phyloP scores from a whole-genome alignment of 306 rosid genomes.

The Hippophae rhamnoides region DNA sequence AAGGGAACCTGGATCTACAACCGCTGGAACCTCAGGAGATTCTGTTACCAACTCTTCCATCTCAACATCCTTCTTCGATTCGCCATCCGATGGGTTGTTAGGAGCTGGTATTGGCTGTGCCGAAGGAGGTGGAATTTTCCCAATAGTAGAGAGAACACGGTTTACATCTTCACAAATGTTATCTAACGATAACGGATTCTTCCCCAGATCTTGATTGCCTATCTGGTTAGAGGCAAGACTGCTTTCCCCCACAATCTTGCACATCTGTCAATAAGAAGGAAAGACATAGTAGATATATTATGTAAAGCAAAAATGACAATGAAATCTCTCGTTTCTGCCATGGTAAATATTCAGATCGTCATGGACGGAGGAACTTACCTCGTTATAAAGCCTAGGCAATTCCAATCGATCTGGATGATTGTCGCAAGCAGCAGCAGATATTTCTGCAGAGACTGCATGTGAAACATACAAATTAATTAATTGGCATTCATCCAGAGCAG shows the following conservation, averaged over 20 bases:
- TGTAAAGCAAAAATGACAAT: background rate
- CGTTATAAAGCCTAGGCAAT: slow-evolving; percentile 65
- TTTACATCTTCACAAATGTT: slow-evolving; percentile 39
- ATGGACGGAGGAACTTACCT: slow-evolving; percentile 32
- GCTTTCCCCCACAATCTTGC: slow-evolving; percentile 51
- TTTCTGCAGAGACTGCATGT: slow-evolving; percentile 62
- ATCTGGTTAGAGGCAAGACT: slow-evolving; percentile 29
- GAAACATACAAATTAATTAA: slow-evolving; percentile 8
- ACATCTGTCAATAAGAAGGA: slow-evolving; percentile 49
- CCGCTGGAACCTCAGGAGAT: slow-evolving; percentile 3
- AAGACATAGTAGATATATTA: background rate
- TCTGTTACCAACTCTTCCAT: slow-evolving; percentile 23
- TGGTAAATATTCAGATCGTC: background rate
- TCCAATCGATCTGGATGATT: slow-evolving; percentile 50
- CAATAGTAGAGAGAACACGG: slow-evolving; percentile 38
- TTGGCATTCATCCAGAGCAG: background rate
- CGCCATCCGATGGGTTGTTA: slow-evolving; percentile 15
- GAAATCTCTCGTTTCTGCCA: background rate
- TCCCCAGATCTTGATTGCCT: slow-evolving; percentile 15
- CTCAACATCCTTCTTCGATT: slow-evolving; percentile 14
- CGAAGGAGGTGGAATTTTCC: slow-evolving; percentile 17
- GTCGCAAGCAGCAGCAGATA: slow-evolving; percentile 48
- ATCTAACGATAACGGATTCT: slow-evolving; percentile 38
- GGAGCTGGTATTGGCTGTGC: slow-evolving; percentile 10
- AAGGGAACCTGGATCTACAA: slow-evolving; percentile 5